phyloP scores from a whole-genome alignment of 1,139 yeast species.

The Chernovozyma aurita region DNA sequence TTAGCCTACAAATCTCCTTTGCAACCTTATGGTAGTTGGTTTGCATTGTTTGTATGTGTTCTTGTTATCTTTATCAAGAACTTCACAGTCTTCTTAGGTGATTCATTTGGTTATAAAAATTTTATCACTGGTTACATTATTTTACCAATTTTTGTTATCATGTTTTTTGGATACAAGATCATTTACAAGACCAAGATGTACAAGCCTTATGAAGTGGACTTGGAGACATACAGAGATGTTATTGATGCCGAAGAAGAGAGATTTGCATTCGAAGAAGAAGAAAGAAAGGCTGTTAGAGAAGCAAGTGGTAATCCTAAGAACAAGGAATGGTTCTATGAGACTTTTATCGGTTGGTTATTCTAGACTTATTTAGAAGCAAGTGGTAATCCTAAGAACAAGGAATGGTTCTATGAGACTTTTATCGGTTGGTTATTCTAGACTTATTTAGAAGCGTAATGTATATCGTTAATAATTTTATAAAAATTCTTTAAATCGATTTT shows the following conservation, averaged over 20 bases:
- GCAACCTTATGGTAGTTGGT: conserved; percentile 61
- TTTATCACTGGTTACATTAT: conserved; percentile 80
- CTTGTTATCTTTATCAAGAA: conserved; percentile 65
- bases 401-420: conserved; percentile 54
- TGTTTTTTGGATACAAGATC: conserved; percentile 57
- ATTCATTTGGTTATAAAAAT: conserved; percentile 49
- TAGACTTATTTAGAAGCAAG: conserved; percentile 47
- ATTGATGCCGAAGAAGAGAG: conserved; percentile 66
- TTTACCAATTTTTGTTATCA: conserved; percentile 58
- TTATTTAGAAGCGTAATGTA: too few species aligned
- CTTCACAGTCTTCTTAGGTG: conserved; percentile 63
- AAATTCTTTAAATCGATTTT: too few species aligned
- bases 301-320: conserved; percentile 42
- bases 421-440: conserved; percentile 56
- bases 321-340: conserved; percentile 52
- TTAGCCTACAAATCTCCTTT: conserved; percentile 62
- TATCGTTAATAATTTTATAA: too few species aligned
- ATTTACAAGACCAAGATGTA: conserved; percentile 48
- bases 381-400: conserved; percentile 36
- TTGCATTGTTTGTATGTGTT: conserved; percentile 51
- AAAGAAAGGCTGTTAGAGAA: conserved; percentile 40
- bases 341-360: conserved; percentile 51
- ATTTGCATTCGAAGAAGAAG: conserved; percentile 38
- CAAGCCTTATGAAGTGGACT: conserved; percentile 56
- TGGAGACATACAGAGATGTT: conserved; percentile 58